Evolutionary conservation across 768 basidiomycete genomes (phyloP).

Genomic region (Lactarius pseudohatsudake): DNA sequence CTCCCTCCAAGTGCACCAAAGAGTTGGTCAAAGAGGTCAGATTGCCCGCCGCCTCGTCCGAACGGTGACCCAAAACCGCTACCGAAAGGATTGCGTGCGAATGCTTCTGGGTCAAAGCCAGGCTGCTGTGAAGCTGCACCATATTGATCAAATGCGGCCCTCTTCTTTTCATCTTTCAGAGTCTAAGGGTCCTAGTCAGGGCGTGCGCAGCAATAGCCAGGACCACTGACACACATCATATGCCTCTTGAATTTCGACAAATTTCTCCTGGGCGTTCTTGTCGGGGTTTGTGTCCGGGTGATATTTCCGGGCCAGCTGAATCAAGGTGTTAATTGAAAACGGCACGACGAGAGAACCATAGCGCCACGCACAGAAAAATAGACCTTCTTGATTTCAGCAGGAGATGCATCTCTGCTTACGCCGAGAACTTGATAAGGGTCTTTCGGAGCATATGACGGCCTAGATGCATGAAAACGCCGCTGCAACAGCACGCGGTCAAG

Average conservation of each 20-base stretch:
- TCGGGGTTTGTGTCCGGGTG: slow-evolving; percentile 98
- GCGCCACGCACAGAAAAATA: slow-evolving; percentile 81
- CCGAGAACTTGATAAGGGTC: slow-evolving; percentile 93
- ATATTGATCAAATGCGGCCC: slow-evolving; percentile 87
- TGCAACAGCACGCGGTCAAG: slow-evolving; percentile 35
- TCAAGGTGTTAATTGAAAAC: slow-evolving; percentile 26
- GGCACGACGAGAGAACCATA: slow-evolving; percentile 16
- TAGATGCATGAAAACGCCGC: slow-evolving; percentile 77
- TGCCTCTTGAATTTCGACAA: slow-evolving; percentile 94
- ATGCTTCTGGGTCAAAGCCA: slow-evolving; percentile 91
- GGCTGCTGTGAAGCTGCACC: slow-evolving; percentile 90
- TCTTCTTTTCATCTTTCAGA: slow-evolving; percentile 92
- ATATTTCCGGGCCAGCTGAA: slow-evolving; percentile 92
- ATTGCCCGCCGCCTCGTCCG: slow-evolving; percentile 43
- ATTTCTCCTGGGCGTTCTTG: slow-evolving; percentile 85
- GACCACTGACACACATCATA: slow-evolving; percentile 73
- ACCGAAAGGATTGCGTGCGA: slow-evolving; percentile 38
- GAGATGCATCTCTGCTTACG: slow-evolving; percentile 75
- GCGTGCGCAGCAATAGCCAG: slow-evolving; percentile 13
- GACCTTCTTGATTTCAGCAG: slow-evolving; percentile 93
- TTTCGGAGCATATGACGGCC: slow-evolving; percentile 54
- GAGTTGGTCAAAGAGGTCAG: slow-evolving; percentile 82
- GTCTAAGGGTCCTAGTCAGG: slow-evolving; percentile 48
- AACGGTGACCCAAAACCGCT: slow-evolving; percentile 56
- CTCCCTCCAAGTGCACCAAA: slow-evolving; percentile 69